phyloP scores from a whole-genome alignment of 2,329 filamentous ascomycete species.

The Fusarium pilosicola region DNA sequence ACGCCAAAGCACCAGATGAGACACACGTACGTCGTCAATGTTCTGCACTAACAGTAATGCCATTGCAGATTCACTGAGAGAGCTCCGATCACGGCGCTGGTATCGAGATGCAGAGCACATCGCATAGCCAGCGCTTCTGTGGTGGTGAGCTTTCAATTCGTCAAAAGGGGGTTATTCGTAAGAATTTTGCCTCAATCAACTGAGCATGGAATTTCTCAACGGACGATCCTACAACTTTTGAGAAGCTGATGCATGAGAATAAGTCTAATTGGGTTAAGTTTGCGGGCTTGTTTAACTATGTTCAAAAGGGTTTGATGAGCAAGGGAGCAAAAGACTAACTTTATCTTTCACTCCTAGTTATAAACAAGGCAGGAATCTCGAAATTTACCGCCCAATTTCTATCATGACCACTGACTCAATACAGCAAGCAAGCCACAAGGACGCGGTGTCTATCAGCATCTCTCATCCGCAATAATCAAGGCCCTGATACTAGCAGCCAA shows the following conservation, averaged over 20 bases:
- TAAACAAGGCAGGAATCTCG: neutral
- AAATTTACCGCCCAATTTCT: neutral
- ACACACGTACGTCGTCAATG: neutral
- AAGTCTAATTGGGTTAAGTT: conserved; percentile 6
- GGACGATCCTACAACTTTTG: neutral
- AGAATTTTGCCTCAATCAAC: neutral
- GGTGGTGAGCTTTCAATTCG: neutral
- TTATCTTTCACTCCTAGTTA: neutral
- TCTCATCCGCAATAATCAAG: neutral
- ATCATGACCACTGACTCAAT: neutral
- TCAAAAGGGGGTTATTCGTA: neutral
- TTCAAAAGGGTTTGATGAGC: neutral
- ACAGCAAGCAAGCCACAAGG: neutral
- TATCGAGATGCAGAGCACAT: neutral
- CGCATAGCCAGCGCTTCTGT: neutral
- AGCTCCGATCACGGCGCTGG: neutral
- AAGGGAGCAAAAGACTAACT: neutral
- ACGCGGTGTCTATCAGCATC: neutral
- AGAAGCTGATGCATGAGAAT: conserved; percentile 4
- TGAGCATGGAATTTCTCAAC: neutral
- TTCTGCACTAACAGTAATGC: neutral
- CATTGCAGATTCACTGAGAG: neutral
- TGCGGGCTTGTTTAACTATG: neutral
- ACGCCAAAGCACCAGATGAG: neutral
- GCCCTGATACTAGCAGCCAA: neutral